Base-by-base conservation (phyloP, 768 basidiomycete genomes). In the Psilocybe tampanensis region DNA sequence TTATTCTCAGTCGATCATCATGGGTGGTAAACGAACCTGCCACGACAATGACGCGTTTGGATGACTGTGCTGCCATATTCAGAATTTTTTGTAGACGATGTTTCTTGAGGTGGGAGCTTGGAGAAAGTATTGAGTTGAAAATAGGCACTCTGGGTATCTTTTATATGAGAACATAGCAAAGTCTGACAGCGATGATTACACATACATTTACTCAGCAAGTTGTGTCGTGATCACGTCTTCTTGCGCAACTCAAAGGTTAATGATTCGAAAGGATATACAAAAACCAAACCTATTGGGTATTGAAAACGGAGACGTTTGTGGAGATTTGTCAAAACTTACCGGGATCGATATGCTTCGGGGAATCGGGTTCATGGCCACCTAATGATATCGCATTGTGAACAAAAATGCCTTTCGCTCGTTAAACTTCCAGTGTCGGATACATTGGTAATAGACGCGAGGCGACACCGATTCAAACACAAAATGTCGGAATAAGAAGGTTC, bases 41-140 rank as follows among this genome's bases (percentile, higher is more conserved):
- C 41, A 88, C 79, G 26, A 88, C 78, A 34, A 87, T 71, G 43
- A 87, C 77, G 12, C 79, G 81, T 47, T 82, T 80, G 29, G 72
- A 62, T 29, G 64, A 58, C 50, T 61, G 60, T 36, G 59, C 23
- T 7, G 58, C 48, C 58, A 59, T 47, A 51, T 19, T 8, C 39
- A 43, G 9, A 29, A 9, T 29, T 4, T 9, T 2, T 1, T 8
- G 26, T 48, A n/a, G 44, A n/a, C 9, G 4, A 36, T 36, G 29
- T 2, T 24, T 24, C 8, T 4, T 26, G 45, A n/a, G n/a, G n/a
- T n/a, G n/a, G n/a, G 49, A 39, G 36, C 12, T 15, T 5, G n/a
- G n/a, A 39, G 36, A 39, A 39, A 13, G n/a, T 13, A 15, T 39
- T 13, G 12, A n/a, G 12, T n/a, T n/a, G n/a, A n/a, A 39, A 39